These are phyloP conservation scores for Metschnikowia gelsemii DNA, from an alignment of 805 yeast species.

Conservation along the genomic window DNA sequence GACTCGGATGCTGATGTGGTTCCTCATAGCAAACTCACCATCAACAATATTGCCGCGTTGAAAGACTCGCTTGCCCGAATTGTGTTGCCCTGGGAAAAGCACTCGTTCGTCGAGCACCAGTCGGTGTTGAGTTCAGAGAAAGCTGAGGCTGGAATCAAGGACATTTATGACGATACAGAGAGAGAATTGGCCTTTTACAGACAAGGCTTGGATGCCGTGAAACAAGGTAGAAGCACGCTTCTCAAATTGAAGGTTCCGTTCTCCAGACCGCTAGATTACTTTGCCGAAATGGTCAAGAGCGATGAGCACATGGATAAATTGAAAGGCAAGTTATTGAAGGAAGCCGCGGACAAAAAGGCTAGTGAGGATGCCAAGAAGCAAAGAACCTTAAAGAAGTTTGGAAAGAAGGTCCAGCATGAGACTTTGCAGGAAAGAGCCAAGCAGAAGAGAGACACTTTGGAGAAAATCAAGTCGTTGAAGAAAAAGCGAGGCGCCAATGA, in stretches of 20 bases:
- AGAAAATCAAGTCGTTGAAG: constrained; percentile 86
- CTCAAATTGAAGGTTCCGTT: constrained; percentile 78
- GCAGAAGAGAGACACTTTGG: constrained; percentile 87
- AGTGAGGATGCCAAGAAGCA: constrained; percentile 92
- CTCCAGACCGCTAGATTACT: constrained; percentile 90
- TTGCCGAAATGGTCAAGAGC: constrained; percentile 97
- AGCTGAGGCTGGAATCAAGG: constrained; percentile 68
- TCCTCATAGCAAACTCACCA: constrained; percentile 84
- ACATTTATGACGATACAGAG: constrained; percentile 92
- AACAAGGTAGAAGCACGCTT: constrained; percentile 64
- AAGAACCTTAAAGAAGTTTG: constrained; percentile 92
- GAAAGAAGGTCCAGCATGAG: constrained; percentile 94
- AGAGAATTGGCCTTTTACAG: constrained; percentile 94
- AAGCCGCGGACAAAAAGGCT: constrained; percentile 82
- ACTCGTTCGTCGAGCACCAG: constrained; percentile 83
- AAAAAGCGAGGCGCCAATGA: constrained; percentile 81
- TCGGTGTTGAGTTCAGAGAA: constrained; percentile 59
- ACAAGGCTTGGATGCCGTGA: constrained; percentile 86
- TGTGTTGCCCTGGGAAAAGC: constrained; percentile 61
- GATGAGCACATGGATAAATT: constrained; percentile 98
- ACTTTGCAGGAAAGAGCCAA: constrained; percentile 91
- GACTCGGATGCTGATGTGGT: constrained; percentile 95
- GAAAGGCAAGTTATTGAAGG: constrained; percentile 75
- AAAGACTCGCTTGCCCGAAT: constrained; percentile 67
- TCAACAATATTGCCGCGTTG: constrained; percentile 84